These are phyloP conservation scores for Rhypophila decipiens DNA, from an alignment of 495 filamentous ascomycete genomes.

Conservation along the genomic window DNA sequence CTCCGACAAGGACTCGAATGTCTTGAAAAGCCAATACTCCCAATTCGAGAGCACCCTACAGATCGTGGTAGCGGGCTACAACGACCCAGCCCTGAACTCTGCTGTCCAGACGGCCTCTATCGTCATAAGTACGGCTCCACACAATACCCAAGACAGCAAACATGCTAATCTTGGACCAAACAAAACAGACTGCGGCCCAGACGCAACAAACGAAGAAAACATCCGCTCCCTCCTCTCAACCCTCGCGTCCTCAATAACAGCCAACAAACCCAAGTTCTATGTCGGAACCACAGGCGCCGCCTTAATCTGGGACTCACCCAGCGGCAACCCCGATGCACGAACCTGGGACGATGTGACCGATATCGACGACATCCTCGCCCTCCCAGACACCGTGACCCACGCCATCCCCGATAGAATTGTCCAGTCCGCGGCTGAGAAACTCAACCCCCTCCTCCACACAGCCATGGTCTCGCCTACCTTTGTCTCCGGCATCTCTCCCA, in stretches of 20 bases:
- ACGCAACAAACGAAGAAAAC: neutral
- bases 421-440: neutral
- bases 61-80: neutral
- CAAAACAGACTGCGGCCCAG: constrained; percentile 13
- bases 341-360: constrained; percentile 9
- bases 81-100: too few relatives aligned
- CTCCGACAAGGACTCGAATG: neutral
- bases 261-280: constrained; percentile 6
- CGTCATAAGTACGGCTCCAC: too few relatives aligned
- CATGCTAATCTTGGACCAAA: too few relatives aligned
- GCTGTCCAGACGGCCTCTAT: too few relatives aligned
- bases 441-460: constrained; percentile 1
- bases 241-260: constrained; percentile 1
- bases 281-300: constrained; percentile 13
- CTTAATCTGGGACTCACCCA: constrained; percentile 6
- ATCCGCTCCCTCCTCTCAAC: constrained; percentile 5
- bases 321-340: neutral
- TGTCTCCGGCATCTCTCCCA: constrained; percentile 7
- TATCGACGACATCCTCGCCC: constrained; percentile 5
- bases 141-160: too few relatives aligned
- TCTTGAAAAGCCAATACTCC: constrained; percentile 1
- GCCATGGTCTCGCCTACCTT: constrained; percentile 11
- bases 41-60: neutral
- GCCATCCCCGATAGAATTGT: constrained; percentile 2
- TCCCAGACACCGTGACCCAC: constrained; percentile 7